Conservation (phyloP, 805 yeast species). For the Wickerhamomyces chaumierensis region DNA sequence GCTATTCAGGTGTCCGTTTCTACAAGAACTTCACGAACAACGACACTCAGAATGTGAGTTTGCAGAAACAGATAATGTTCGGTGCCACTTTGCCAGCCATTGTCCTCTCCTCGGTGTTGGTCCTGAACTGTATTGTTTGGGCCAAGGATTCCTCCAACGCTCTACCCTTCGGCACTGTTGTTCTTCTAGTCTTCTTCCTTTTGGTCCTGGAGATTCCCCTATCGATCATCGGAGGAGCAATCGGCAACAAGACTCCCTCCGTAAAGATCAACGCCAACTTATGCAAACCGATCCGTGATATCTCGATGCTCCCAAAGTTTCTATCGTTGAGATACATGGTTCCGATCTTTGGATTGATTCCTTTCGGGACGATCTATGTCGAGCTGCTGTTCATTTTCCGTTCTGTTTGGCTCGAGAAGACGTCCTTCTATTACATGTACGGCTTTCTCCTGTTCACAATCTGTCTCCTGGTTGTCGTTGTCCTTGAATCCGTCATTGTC, state of each 20-base stretch:
- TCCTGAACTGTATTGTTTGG: slow-evolving; percentile 64
- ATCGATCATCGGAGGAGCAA: slow-evolving; percentile 59
- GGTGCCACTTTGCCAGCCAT: slow-evolving; percentile 38
- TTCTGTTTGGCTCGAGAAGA: slow-evolving; percentile 70
- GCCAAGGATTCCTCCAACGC: slow-evolving; percentile 65
- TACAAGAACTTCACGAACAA: slow-evolving; percentile 42
- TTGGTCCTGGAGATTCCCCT: slow-evolving; percentile 63
- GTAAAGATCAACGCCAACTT: slow-evolving; percentile 8
- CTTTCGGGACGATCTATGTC: slow-evolving; percentile 73
- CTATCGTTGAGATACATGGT: slow-evolving; percentile 17
- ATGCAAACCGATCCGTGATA: slow-evolving; percentile 11
- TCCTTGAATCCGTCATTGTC: slow-evolving; percentile 62
- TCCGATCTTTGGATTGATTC: slow-evolving; percentile 55
- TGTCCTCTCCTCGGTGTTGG: slow-evolving; percentile 37
- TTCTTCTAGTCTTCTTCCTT: slow-evolving; percentile 47
- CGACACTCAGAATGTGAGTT: slow-evolving; percentile 1
- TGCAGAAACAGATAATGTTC: slow-evolving; percentile 27
- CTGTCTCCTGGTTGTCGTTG: slow-evolving; percentile 45
- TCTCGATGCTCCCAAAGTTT: slow-evolving; percentile 27
- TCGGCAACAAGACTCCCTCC: slow-evolving; percentile 27
- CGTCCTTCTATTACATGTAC: slow-evolving; percentile 69
- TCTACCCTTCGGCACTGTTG: slow-evolving; percentile 66
- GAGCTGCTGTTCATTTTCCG: slow-evolving; percentile 65
- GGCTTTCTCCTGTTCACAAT: slow-evolving; percentile 63
- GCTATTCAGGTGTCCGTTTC: slow-evolving; percentile 57